A percentile compares a stretch with the other conserved stretches of the same genome.
Conservation (phyloP, 441 rosid species). For the Corymbia citriodora region DNA sequence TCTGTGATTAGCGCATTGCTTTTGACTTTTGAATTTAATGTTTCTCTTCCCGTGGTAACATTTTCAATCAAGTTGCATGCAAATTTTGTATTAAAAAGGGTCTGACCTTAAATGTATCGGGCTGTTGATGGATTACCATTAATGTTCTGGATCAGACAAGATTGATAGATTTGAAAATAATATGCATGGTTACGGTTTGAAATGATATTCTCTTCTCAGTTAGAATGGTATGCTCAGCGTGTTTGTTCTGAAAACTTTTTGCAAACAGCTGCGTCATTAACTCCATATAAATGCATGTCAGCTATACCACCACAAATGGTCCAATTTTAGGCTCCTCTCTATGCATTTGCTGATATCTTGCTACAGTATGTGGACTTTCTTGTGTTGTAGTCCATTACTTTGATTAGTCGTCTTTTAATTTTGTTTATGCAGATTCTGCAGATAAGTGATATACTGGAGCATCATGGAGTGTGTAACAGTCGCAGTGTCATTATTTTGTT, state of each 20-base stretch:
- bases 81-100: neutral
- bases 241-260: neutral
- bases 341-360: neutral
- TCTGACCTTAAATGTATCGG: neutral
- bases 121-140: neutral
- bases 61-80: neutral
- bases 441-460: slow-evolving; percentile 84
- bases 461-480: slow-evolving; percentile 61
- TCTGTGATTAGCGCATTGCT: neutral
- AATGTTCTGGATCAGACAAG: neutral
- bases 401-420: neutral
- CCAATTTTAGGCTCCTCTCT: neutral
- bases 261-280: neutral
- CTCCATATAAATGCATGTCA: neutral
- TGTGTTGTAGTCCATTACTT: neutral
- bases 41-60: neutral
- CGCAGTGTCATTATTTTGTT: slow-evolving; percentile 66
- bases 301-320: neutral
- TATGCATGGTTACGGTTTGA: neutral
- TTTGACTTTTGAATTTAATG: neutral
- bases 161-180: neutral
- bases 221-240: neutral
- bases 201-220: neutral
- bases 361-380: neutral
- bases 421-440: slow-evolving; percentile 58